These are phyloP conservation scores for Colletotrichum musicola DNA, from an alignment of 2,329 filamentous ascomycete species.

Conservation along the genomic window DNA sequence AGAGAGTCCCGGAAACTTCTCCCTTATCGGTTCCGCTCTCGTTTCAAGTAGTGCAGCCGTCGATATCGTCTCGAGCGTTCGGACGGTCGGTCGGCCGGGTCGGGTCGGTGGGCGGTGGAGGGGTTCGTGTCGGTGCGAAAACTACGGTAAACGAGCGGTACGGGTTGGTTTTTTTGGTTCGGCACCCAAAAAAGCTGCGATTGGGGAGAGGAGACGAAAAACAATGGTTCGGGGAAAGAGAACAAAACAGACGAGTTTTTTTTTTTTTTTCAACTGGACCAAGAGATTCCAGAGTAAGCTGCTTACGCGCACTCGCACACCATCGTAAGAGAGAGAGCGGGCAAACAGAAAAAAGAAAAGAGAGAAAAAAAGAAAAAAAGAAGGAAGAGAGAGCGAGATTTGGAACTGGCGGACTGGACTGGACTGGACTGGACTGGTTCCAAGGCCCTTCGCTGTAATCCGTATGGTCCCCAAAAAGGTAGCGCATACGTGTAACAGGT, in stretches of 20 bases:
- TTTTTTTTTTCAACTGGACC: too few species aligned
- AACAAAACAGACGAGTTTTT: not conserved
- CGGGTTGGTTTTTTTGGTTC: constrained; percentile 5
- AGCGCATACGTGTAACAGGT: not conserved
- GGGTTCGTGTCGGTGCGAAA: constrained; percentile 20
- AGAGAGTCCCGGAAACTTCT: not conserved
- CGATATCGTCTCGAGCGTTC: constrained; percentile 25
- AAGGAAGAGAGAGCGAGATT: constrained; percentile 11
- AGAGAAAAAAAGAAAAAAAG: constrained; percentile 7
- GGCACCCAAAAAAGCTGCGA: constrained; percentile 2
- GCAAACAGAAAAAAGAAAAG: constrained; percentile 9
- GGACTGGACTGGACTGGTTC: not conserved
- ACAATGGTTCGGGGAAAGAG: not conserved
- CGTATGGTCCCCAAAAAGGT: too few species aligned
- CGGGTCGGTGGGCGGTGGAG: constrained; percentile 27
- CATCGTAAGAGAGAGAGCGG: too few species aligned
- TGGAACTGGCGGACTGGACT: not conserved
- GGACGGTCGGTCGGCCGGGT: constrained; percentile 14
- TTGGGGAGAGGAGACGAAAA: not conserved
- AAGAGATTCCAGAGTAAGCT: too few species aligned
- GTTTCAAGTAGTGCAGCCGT: not conserved
- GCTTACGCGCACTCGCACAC: too few species aligned
- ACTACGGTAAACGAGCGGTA: constrained; percentile 29
- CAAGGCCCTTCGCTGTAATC: constrained; percentile 26
- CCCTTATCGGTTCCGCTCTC: not conserved